Conservation (phyloP, 345 rosid species). For the Angophora floribunda region DNA sequence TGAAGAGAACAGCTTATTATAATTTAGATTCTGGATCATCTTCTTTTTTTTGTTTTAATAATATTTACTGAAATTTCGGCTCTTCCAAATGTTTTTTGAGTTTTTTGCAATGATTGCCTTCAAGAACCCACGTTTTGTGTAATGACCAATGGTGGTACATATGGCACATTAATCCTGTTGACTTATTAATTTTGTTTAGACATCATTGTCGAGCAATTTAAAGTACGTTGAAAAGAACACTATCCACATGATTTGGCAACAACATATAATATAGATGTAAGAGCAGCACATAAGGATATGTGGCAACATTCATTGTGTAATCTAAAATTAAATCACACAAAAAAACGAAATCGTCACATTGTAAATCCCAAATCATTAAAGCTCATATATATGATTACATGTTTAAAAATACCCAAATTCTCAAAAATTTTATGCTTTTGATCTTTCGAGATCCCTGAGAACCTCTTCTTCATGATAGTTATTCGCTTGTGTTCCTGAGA, state of each 20-base stretch:
- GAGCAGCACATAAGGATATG: background rate
- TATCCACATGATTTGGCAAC: background rate
- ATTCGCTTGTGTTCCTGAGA: background rate
- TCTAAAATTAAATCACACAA: background rate
- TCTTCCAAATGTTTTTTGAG: background rate
- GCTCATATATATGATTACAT: background rate
- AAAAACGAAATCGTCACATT: background rate
- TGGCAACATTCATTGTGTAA: background rate
- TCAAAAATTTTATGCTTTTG: background rate
- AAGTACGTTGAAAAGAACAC: background rate
- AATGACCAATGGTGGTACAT: background rate
- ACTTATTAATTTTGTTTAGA: background rate
- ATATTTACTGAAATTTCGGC: background rate
- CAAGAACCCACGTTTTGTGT: background rate
- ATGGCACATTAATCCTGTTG: background rate
- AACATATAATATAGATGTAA: background rate
- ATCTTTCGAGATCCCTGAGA: background rate
- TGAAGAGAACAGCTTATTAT: background rate
- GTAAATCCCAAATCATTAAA: background rate
- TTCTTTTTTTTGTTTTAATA: background rate
- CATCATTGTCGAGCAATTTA: background rate
- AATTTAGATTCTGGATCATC: background rate
- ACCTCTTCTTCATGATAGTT: background rate
- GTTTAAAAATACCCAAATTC: background rate
- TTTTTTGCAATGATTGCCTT: background rate